Evolutionary conservation across 768 basidiomycete genomes (phyloP).

Genomic region (Mycena capillaripes): DNA sequence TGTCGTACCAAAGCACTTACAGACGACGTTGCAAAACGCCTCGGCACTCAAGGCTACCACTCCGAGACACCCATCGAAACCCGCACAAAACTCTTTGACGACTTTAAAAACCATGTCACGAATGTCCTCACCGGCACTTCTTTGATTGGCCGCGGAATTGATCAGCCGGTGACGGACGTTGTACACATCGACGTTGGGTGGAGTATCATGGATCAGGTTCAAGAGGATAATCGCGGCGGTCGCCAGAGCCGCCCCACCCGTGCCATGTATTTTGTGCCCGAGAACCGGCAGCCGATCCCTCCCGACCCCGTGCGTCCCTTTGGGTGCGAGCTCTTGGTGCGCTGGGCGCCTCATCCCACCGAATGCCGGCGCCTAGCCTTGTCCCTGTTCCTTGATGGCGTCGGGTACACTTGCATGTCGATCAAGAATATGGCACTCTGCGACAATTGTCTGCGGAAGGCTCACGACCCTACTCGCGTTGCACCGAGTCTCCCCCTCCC

Average conservation of each 20-base stretch:
- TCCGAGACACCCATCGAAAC: background rate
- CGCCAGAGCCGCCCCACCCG: background rate
- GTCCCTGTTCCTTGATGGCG: background rate
- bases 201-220: background rate
- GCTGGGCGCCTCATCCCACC: background rate
- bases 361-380: background rate
- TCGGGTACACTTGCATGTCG: background rate
- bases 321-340: background rate
- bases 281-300: background rate
- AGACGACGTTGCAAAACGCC: background rate
- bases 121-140: background rate
- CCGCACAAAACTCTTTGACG: background rate
- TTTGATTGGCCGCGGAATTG: background rate
- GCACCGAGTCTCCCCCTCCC: background rate
- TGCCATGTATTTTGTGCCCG: background rate
- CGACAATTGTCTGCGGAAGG: background rate
- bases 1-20: background rate
- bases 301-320: background rate
- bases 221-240: background rate
- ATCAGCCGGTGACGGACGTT: background rate
- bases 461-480: background rate
- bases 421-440: background rate
- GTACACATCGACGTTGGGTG: background rate
- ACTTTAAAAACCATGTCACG: background rate
- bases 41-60: background rate